Base-by-base conservation (phyloP, 2,329 filamentous ascomycete species). In the Alternaria hordeiaustralica region DNA sequence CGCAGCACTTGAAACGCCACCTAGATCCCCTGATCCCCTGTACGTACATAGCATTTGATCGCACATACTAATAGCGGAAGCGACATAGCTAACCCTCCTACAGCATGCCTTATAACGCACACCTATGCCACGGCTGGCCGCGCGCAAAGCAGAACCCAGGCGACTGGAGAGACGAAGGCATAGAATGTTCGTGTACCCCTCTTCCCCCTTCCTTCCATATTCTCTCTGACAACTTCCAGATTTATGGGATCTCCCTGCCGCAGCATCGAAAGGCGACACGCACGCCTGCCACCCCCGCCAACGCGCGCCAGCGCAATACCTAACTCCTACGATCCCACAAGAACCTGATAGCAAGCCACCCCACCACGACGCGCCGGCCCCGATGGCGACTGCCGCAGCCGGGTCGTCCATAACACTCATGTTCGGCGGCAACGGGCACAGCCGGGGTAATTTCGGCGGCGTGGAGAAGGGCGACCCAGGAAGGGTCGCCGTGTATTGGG, bases 361-460 rank as follows among this genome's bases (percentile, higher is more conserved):
- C 13, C 6, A 20, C 7, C 49, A 65, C 5, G 13, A 55, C 3
- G 60, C 59, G 13, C 68, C 69, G 3, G 72, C 71, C 4, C 67
- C 63, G 2, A 75, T 74, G 70, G 68, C 67, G 1, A 69, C 61
- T 1, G 60, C 70, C 2, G 53, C 23, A 6, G 61, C 72, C 1
- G 72, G 72, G 4, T 54, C 57, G 1, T 57, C 30, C 2, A 69
- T 75, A 28, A 70, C 66, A 21, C 65, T 75, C 21, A 69, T 73
- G 69, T 75, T 71, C 18, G 73, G 73, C 11, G 73, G 73, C 18
- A 75, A 75, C 15, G 73, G 73, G 5, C 72, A 75, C 47, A 61
- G 61, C 0, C 70, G 73, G n/a, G 73, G 73, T 8, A 54, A 61
- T 18, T 75, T 71, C 20, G 73, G 73, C 11, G 73, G 73, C 13